These are phyloP conservation scores for Vaccinium darrowii DNA, from an alignment of 148 eudicot genomes.

Conservation along the genomic window DNA sequence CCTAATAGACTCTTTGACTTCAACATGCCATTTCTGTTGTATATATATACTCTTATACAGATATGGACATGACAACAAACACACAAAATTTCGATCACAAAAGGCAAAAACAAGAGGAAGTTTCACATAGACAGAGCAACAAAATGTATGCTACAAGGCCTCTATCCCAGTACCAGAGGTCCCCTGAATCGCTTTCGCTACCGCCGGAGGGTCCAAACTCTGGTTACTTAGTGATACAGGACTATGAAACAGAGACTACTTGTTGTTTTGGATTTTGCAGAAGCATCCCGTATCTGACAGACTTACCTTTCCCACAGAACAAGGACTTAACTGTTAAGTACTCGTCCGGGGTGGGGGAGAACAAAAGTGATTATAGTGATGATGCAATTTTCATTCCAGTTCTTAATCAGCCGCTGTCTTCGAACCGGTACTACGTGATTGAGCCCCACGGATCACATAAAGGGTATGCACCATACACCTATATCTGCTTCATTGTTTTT, in stretches of 20 bases:
- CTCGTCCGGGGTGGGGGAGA: constrained; percentile 11
- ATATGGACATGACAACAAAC: too few species aligned
- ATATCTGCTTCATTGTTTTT: too few species aligned
- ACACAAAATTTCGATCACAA: too few species aligned
- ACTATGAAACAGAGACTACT: constrained; percentile 41
- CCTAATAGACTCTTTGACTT: too few species aligned
- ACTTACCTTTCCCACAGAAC: constrained; percentile 68
- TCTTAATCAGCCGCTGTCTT: constrained; percentile 44
- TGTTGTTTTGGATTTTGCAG: constrained; percentile 45
- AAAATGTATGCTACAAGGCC: constrained; percentile 53
- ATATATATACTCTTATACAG: too few species aligned
- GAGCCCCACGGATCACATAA: constrained; percentile 30
- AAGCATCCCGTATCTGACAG: constrained; percentile 11
- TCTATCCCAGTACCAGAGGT: constrained; percentile 35
- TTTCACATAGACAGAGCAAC: background rate
- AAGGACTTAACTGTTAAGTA: constrained; percentile 35
- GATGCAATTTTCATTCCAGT: constrained; percentile 47
- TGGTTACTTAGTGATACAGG: constrained; percentile 37
- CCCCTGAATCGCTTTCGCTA: constrained; percentile 34
- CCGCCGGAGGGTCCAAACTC: constrained; percentile 31
- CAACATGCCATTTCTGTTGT: too few species aligned
- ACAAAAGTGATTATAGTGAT: background rate
- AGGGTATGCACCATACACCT: constrained; percentile 33
- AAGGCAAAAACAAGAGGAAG: background rate
- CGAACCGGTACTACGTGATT: constrained; percentile 42